Evolutionary conservation across 805 yeast genomes (phyloP), one percentile per base, ranked within the genome.

Genomic region (Wickerhamiella azymoides): DNA sequence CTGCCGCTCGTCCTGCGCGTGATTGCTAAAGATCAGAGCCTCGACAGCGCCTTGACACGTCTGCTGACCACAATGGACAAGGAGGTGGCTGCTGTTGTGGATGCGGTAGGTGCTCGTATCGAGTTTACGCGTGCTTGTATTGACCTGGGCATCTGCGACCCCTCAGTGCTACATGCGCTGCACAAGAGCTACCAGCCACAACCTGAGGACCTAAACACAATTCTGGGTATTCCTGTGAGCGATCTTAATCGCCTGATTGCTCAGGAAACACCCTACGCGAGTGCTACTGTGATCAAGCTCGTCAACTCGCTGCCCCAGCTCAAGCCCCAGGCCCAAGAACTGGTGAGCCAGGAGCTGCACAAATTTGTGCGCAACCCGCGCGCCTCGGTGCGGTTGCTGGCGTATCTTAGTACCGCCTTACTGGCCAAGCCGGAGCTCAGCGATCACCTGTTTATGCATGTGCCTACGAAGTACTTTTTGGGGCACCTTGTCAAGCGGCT

Each of bases 401-500:
- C 54, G 8, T 24, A 21, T 37, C 40, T 82, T 10, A 65, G 79
- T 32, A 67, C 76, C 10, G 67, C 78, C 0, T 52, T 82, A 9
- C 63, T 72, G 1, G 59, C 69, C 25, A 69, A 72, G 47, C 57
- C 67, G 5, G 56, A 56, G 47, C 50, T 72, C 25, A 55, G 78
- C 49, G 65, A 67, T 62, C 49, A 63, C 50, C 55, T 76, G 55
- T 56, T 73, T 51, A 58, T 74, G 52, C 66, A 68, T 51, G 48
- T 66, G 1, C 58, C 74, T 6, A 77, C 84, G 36, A 50, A 57
- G 25, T 61, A 58, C 3, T 47, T 75, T 40, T 42, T 74, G 45
- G 54, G 56, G 40, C 71, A 76, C 28, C 52, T 78, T 46, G 59
- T 79, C 45, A 69, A 63, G 11, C 74, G 71, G 49, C 47, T 54